phyloP scores from a whole-genome alignment of 179 eudicot species.

The Spergularia azorica region DNA sequence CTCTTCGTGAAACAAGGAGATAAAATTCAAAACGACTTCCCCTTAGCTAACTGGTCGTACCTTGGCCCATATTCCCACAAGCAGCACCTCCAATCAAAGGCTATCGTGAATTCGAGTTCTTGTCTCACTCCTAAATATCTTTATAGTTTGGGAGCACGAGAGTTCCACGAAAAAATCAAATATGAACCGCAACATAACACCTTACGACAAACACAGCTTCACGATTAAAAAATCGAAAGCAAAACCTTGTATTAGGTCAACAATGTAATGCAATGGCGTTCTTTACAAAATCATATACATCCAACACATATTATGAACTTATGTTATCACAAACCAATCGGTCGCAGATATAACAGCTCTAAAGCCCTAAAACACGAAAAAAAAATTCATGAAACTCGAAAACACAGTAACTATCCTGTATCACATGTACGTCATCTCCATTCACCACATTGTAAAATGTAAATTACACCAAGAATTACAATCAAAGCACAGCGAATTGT shows the following conservation, averaged over 20 bases:
- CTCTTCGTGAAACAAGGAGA: not conserved
- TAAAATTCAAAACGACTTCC: not conserved
- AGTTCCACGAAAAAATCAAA: no score
- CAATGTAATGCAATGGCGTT: no score
- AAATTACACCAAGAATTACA: not conserved
- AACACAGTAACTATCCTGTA: not conserved
- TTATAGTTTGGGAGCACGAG: no score
- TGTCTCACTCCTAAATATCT: not conserved
- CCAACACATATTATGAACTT: not conserved
- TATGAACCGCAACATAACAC: no score
- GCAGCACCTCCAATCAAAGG: not conserved
- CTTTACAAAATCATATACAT: not conserved
- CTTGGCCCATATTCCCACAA: not conserved
- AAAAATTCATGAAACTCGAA: not conserved
- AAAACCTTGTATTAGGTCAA: no score
- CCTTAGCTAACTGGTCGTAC: not conserved
- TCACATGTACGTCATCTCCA: not conserved
- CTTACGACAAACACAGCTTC: no score
- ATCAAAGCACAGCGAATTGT: not conserved
- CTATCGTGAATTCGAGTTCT: not conserved
- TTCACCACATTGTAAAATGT: not conserved
- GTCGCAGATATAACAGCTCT: not conserved
- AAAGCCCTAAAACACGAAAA: not conserved
- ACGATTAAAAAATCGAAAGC: no score
- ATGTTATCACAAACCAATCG: not conserved